Percentiles rank a stretch among this genome's conserved stretches.
These are phyloP conservation scores for Erythrobasidium yunnanense DNA, from an alignment of 768 basidiomycete species.

Conservation along the genomic window DNA sequence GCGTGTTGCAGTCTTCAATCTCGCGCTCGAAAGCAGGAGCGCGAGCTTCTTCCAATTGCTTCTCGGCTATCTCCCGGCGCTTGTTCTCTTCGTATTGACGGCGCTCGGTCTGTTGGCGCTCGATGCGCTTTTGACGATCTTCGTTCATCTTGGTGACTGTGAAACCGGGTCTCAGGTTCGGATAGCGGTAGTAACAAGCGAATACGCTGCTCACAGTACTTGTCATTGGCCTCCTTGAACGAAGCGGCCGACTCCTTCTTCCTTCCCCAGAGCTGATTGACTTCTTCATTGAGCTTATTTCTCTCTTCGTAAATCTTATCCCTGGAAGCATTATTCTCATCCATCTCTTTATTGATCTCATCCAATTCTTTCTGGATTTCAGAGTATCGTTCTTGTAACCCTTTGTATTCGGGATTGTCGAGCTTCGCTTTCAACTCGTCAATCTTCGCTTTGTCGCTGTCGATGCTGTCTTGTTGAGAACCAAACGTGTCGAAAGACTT, in stretches of 20 bases:
- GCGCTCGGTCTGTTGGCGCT: constrained; percentile 61
- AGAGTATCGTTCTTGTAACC: constrained; percentile 67
- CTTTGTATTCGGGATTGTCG: constrained; percentile 81
- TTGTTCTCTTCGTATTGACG: constrained; percentile 66
- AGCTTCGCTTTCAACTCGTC: constrained; percentile 71
- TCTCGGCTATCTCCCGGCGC: constrained; percentile 65
- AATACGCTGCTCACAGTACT: constrained; percentile 49
- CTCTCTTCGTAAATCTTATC: constrained; percentile 79
- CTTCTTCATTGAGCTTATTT: constrained; percentile 54
- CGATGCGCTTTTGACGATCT: constrained; percentile 69
- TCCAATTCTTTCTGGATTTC: constrained; percentile 74
- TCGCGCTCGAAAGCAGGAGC: constrained; percentile 79
- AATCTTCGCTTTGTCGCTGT: constrained; percentile 58
- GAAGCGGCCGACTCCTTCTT: constrained; percentile 63
- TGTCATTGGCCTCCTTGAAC: constrained; percentile 74
- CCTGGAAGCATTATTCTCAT: constrained; percentile 70
- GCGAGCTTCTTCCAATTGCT: constrained; percentile 78
- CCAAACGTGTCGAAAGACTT: constrained; percentile 71
- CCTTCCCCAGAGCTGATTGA: constrained; percentile 60
- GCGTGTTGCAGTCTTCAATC: constrained; percentile 91
- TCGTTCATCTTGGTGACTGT: constrained; percentile 63
- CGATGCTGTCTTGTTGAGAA: constrained; percentile 65
- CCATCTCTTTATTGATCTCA: constrained; percentile 69
- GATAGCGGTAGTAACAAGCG: neutral
- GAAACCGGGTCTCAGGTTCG: neutral